These are phyloP conservation scores for Tephrocybe sp. DNA, from an alignment of 768 basidiomycete species.

Conservation along the genomic window DNA sequence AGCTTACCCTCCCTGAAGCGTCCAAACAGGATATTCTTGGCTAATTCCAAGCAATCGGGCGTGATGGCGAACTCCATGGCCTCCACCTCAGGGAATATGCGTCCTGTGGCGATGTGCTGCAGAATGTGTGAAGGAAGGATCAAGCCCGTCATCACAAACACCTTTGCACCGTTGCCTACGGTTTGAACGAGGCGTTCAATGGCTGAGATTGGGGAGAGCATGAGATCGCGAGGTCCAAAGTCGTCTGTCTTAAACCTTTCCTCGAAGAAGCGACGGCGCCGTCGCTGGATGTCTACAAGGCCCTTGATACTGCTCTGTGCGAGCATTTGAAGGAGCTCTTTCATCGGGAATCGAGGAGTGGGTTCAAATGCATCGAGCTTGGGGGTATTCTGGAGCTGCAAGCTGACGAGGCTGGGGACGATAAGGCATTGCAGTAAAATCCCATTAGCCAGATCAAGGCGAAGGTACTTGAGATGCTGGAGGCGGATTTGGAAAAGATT, in stretches of 20 bases:
- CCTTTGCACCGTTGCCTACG: not conserved
- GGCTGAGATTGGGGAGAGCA: not conserved
- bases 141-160: conserved; percentile 3
- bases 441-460: conserved; percentile 5
- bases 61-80: conserved; percentile 5
- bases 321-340: conserved; percentile 4
- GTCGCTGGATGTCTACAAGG: conserved; percentile 4
- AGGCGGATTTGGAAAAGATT: conserved; percentile 2
- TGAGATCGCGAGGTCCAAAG: conserved; percentile 2
- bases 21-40: not conserved
- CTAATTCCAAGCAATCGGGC: not conserved
- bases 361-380: not conserved
- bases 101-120: not conserved
- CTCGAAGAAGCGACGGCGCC: conserved; percentile 5
- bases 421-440: not conserved
- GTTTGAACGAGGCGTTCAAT: too few species aligned
- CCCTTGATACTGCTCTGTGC: not conserved
- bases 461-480: conserved; percentile 2
- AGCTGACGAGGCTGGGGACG: conserved; percentile 1
- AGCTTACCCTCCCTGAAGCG: not conserved
- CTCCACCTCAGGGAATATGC: not conserved
- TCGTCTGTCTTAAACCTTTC: conserved; percentile 1
- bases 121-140: not conserved
- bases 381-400: conserved; percentile 3
- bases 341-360: not conserved